phyloP scores from a whole-genome alignment of 805 yeast genomes.

The Ogataea pini region DNA sequence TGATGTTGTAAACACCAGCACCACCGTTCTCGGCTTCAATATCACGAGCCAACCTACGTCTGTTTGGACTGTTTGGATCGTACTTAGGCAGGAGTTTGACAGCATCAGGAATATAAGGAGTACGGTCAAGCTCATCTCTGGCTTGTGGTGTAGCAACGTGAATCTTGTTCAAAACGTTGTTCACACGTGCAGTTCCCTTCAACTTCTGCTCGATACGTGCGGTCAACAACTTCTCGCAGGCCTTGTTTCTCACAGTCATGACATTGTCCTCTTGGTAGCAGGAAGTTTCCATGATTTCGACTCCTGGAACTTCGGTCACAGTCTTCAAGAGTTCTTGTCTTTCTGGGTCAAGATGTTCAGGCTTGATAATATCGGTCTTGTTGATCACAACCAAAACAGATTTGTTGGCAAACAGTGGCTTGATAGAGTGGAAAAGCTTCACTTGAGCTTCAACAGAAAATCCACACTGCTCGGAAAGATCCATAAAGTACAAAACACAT shows the following conservation, averaged over 20 bases:
- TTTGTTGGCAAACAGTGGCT: constrained; percentile 96
- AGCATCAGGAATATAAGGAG: constrained; percentile 80
- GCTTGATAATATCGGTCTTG: constrained; percentile 86
- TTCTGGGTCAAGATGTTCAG: constrained; percentile 79
- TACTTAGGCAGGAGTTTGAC: constrained; percentile 62
- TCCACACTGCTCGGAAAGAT: constrained; percentile 98
- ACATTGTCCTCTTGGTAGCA: constrained; percentile 94
- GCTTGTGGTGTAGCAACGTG: constrained; percentile 90
- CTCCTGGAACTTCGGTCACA: constrained; percentile 68
- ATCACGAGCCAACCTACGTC: constrained; percentile 81
- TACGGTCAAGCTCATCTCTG: constrained; percentile 83
- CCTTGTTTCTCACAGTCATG: constrained; percentile 93
- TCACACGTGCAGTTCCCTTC: constrained; percentile 87
- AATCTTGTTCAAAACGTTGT: constrained; percentile 88
- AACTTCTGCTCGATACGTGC: constrained; percentile 96
- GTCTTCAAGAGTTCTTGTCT: constrained; percentile 71
- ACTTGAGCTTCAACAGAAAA: constrained; percentile 97
- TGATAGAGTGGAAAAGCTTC: constrained; percentile 92
- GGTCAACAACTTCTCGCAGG: constrained; percentile 94
- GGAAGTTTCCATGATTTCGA: constrained; percentile 89
- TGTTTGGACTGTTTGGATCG: constrained; percentile 77
- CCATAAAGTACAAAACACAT: constrained; percentile 96
- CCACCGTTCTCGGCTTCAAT: constrained; percentile 96
- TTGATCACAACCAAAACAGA: constrained; percentile 94
- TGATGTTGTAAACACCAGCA: constrained; percentile 95